These are phyloP conservation scores for Yamadazyma songkhlaensis DNA, from an alignment of 1,139 yeast genomes.

Conservation along the genomic window DNA sequence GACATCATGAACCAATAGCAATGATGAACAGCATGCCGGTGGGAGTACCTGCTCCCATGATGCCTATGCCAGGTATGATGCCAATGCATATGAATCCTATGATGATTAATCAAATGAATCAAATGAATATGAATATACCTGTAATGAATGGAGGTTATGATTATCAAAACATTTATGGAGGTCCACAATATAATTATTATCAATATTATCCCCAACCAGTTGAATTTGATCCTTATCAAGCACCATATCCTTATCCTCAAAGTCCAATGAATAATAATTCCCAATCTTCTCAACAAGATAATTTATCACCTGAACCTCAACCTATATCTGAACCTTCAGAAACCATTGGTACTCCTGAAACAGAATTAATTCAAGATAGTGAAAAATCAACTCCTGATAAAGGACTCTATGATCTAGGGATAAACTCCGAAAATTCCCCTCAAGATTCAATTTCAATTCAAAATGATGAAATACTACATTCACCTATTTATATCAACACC, in stretches of 20 bases:
- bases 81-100: conserved; percentile 4
- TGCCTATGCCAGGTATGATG: conserved; percentile 4
- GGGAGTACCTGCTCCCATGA: not conserved
- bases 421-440: not conserved
- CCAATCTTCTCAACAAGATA: not conserved
- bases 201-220: conserved; percentile 3
- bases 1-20: conserved; percentile 1
- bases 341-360: not conserved
- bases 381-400: not conserved
- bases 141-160: conserved; percentile 5
- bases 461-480: conserved; percentile 1
- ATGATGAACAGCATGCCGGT: not conserved
- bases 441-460: not conserved
- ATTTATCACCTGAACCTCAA: not conserved
- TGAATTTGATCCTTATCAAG: conserved; percentile 6
- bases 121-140: conserved; percentile 5
- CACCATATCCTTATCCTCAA: not conserved
- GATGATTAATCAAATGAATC: conserved; percentile 3
- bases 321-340: not conserved
- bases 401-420: not conserved
- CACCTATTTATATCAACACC: conserved; percentile 18
- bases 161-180: conserved; percentile 6
- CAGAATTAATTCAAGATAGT: not conserved
- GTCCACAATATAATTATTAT: conserved; percentile 6
- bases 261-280: too few species aligned